Conservation (phyloP, 2,329 filamentous ascomycete genomes). For the Cyphellophora attinorum region DNA sequence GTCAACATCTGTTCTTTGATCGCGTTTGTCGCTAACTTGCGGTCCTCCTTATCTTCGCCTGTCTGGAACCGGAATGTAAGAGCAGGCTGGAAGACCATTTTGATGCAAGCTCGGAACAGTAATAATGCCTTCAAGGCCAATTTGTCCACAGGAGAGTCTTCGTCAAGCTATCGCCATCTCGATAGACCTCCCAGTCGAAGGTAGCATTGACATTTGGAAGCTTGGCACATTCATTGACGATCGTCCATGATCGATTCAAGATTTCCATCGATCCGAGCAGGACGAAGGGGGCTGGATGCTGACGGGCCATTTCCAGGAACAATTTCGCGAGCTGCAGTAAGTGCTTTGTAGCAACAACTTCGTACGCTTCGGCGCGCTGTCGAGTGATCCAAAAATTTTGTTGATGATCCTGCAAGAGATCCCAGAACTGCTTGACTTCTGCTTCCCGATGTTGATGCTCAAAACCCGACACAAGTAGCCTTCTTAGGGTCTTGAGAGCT, state of each 20-base stretch:
- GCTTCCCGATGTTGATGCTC: conserved; percentile 72
- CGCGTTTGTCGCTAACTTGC: conserved; percentile 56
- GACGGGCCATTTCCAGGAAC: conserved; percentile 73
- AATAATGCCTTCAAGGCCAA: conserved; percentile 75
- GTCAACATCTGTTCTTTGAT: conserved; percentile 69
- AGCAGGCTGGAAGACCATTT: conserved; percentile 71
- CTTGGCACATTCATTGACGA: conserved; percentile 52
- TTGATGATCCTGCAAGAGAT: conserved; percentile 65
- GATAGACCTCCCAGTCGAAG: conserved; percentile 28
- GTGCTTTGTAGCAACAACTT: conserved; percentile 70
- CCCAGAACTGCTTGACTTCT: conserved; percentile 73
- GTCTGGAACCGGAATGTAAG: conserved; percentile 79
- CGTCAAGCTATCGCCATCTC: conserved; percentile 36
- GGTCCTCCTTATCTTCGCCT: conserved; percentile 65
- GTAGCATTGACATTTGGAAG: conserved; percentile 9
- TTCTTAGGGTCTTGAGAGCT: conserved; percentile 68
- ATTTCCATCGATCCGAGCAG: conserved; percentile 69
- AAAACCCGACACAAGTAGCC: conserved; percentile 71
- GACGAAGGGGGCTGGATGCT: conserved; percentile 73
- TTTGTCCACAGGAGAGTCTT: conserved; percentile 59
- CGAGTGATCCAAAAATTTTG: conserved; percentile 60
- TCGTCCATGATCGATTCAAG: conserved; percentile 73
- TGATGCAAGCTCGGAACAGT: conserved; percentile 70
- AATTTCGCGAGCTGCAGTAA: conserved; percentile 84
- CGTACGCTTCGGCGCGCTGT: conserved; percentile 38